phyloP scores from a whole-genome alignment of 768 basidiomycete genomes.

The Termitomyces sp. region DNA sequence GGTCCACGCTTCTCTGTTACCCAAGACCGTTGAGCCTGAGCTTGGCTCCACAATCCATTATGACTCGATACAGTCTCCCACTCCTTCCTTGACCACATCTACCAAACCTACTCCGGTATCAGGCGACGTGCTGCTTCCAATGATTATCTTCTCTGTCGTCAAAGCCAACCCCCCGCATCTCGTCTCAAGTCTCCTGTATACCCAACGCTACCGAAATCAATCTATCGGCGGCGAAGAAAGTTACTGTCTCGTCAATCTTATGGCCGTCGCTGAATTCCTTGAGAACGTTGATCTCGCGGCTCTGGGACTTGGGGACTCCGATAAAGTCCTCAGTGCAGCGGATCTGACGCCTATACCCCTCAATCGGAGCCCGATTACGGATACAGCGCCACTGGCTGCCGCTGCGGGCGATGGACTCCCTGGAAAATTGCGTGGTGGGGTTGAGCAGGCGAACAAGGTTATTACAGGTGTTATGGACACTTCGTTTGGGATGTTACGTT shows the following conservation, averaged over 20 bases:
- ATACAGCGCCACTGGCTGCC: slow-evolving; percentile 37
- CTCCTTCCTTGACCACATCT: slow-evolving; percentile 9
- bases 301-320: slow-evolving; percentile 55
- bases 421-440: slow-evolving; percentile 59
- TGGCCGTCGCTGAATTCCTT: slow-evolving; percentile 94
- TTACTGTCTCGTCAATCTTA: slow-evolving; percentile 90
- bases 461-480: slow-evolving; percentile 88
- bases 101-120: slow-evolving; percentile 52
- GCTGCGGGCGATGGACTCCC: slow-evolving; percentile 40
- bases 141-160: slow-evolving; percentile 93
- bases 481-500: slow-evolving; percentile 81
- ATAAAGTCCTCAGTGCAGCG: slow-evolving; percentile 59
- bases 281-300: slow-evolving; percentile 87
- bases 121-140: slow-evolving; percentile 86
- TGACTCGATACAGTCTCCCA: not conserved
- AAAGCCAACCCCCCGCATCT: slow-evolving; percentile 86
- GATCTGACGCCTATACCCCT: slow-evolving; percentile 81
- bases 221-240: slow-evolving; percentile 75
- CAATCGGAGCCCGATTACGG: slow-evolving; percentile 44
- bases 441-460: slow-evolving; percentile 80
- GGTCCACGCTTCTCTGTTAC: slow-evolving; percentile 4
- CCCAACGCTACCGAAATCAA: slow-evolving; percentile 55
- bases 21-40: slow-evolving; percentile 10
- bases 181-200: slow-evolving; percentile 62
- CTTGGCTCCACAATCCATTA: not conserved